phyloP scores from a whole-genome alignment of 2,329 filamentous ascomycete species.

The Biscogniauxia sp. region DNA sequence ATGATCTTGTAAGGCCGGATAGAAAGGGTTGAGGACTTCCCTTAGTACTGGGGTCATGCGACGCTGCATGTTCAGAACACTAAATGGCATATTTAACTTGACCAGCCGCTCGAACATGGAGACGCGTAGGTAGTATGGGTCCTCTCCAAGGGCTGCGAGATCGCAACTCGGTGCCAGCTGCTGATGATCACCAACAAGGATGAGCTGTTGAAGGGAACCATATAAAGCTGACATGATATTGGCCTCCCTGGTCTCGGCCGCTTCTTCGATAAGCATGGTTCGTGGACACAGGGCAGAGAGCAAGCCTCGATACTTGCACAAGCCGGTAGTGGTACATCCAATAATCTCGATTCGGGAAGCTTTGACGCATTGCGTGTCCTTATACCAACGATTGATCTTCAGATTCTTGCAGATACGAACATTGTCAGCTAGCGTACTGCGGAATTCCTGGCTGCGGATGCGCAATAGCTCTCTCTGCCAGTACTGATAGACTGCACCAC shows the following conservation, averaged over 20 bases:
- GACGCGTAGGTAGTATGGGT: constrained; percentile 65
- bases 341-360: constrained; percentile 49
- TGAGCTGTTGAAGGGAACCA: constrained; percentile 50
- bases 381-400: constrained; percentile 57
- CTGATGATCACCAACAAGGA: constrained; percentile 73
- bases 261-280: constrained; percentile 74
- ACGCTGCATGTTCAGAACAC: constrained; percentile 66
- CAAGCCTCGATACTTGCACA: constrained; percentile 75
- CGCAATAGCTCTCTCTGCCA: constrained; percentile 57
- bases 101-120: constrained; percentile 81
- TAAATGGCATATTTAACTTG: constrained; percentile 60
- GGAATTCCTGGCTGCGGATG: constrained; percentile 45
- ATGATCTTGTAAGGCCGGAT: constrained; percentile 45
- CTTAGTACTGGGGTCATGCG: constrained; percentile 50
- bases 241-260: constrained; percentile 71
- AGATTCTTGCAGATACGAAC: constrained; percentile 47
- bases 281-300: constrained; percentile 64
- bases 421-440: constrained; percentile 49
- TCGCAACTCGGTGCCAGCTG: constrained; percentile 72
- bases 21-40: constrained; percentile 46
- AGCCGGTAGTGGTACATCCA: constrained; percentile 71
- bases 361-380: constrained; percentile 47
- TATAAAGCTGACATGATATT: constrained; percentile 53
- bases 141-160: constrained; percentile 53
- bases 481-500: constrained; percentile 65